phyloP scores from a whole-genome alignment of 2,329 filamentous ascomycete species.

The Epichloe typhina region DNA sequence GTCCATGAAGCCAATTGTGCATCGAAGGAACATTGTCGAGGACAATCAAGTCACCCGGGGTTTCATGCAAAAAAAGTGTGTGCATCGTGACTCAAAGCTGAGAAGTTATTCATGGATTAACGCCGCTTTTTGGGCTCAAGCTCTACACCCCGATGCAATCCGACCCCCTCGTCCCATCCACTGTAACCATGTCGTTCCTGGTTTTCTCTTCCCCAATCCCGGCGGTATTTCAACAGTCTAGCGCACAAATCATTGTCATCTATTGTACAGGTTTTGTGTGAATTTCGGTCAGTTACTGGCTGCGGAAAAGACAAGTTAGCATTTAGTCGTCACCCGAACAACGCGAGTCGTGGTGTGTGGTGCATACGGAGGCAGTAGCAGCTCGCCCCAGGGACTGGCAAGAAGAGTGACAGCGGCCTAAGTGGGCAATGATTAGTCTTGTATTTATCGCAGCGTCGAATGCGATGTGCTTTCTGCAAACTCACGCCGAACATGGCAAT shows the following conservation, averaged over 20 bases:
- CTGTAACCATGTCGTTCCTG: neutral
- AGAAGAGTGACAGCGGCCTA: slow-evolving; percentile 42
- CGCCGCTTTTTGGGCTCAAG: neutral
- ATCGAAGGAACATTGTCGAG: neutral
- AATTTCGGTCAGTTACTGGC: slow-evolving; percentile 1
- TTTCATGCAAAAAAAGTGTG: no score
- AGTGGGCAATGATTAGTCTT: slow-evolving; percentile 4
- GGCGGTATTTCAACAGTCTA: neutral
- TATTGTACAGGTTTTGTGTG: slow-evolving; percentile 16
- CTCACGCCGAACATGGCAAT: slow-evolving; percentile 56
- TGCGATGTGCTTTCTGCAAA: slow-evolving; percentile 7
- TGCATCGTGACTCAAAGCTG: neutral
- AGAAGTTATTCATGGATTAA: neutral
- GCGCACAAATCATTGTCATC: slow-evolving; percentile 7
- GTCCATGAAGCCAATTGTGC: neutral
- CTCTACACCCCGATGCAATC: neutral
- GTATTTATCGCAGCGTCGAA: neutral
- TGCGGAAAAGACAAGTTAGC: neutral
- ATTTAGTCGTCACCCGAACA: neutral
- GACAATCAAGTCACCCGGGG: neutral
- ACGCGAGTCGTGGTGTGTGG: neutral
- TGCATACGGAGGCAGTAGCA: slow-evolving; percentile 51
- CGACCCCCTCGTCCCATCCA: neutral
- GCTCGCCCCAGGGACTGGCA: slow-evolving; percentile 53
- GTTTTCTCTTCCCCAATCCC: neutral